Evolutionary conservation across 495 filamentous ascomycete species (phyloP), one percentile per base, ranked within the genome.

Genomic region (Neurospora cerealis): DNA sequence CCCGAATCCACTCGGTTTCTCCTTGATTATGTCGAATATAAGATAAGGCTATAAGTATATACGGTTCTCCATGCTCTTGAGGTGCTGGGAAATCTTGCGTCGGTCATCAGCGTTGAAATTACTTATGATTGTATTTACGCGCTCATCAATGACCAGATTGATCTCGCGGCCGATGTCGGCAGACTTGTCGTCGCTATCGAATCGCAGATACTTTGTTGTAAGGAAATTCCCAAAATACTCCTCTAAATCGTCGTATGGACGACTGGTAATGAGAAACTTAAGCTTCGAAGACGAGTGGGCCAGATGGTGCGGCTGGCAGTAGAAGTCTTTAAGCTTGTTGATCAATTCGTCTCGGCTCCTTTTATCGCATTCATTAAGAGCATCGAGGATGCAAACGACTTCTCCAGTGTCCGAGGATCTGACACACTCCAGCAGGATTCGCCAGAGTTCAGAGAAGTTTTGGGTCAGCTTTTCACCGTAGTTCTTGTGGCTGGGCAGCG

Each of bases 31-130:
- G 40, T 83, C 77, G 15, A 85, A 72, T 2, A 74, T 83, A 2
- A 87, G 77, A 71, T 80, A 73, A 8, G 84, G 78, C 86, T 84
- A 86, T 17, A 87, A 82, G 75, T 87, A 87, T n/a, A 83, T 86
- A 32, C 83, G 77, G 54, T 86, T 78, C 21, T 82, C 46, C 74
- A 82, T 83, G 38, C 72, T 70, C 72, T 83, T 80, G 3, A 85
- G 76, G 28, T 72, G 74, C 13, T 79, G 44, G 9, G 76, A 71
- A 46, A 81, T 80, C 6, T 38, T 70, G 4, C 60, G 62, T 28
- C 72, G 73, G 34, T 73, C 62, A 7, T 69, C 11, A 5, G 62
- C 71, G 38, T 40, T 36, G 40, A 81, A 78, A 32, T 40, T 69
- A 48, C 6, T 10, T 5, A 73, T 71, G 69, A 82, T 74, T 3